Conservation (phyloP, 192 early-diverging fungal species). For the Coemansia sp. region DNA sequence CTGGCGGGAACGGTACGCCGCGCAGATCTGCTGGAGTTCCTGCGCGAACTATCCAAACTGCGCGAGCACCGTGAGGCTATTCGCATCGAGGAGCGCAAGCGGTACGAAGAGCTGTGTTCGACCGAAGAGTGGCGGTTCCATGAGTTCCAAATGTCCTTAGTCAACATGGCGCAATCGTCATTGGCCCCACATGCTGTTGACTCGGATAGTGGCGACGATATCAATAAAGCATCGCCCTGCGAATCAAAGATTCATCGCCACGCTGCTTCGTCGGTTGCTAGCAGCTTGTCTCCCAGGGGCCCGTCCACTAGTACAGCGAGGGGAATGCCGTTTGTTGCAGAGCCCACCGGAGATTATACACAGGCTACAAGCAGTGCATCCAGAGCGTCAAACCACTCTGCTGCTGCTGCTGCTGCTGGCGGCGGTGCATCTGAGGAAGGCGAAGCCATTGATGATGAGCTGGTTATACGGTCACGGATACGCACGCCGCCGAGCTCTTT, state of each 20-base stretch:
- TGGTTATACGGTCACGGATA: not conserved
- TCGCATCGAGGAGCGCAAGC: slow-evolving; percentile 34
- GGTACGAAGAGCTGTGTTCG: slow-evolving; percentile 32
- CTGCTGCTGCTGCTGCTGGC: not conserved
- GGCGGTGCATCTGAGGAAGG: slow-evolving; percentile 2
- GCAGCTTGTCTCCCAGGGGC: not conserved
- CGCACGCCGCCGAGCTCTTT: not conserved
- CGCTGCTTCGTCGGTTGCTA: not conserved
- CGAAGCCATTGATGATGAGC: not conserved
- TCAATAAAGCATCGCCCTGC: not conserved
- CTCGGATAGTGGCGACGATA: not conserved
- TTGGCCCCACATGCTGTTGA: slow-evolving; percentile 23
- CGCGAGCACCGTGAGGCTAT: slow-evolving; percentile 39
- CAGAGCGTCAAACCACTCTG: not conserved
- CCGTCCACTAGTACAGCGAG: not conserved
- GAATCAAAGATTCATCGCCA: not conserved
- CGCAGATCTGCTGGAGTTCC: slow-evolving; percentile 39
- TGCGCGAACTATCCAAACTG: slow-evolving; percentile 32
- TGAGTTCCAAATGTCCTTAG: slow-evolving; percentile 55
- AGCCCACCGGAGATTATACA: not conserved
- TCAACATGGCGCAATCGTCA: slow-evolving; percentile 31
- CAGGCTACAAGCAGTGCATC: not conserved
- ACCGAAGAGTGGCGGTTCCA: slow-evolving; percentile 54
- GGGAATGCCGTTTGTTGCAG: not conserved
- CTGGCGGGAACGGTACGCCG: slow-evolving; percentile 33